Percentiles rank a stretch among this genome's conserved stretches.
These are phyloP conservation scores for Cutaneotrichosporon sp. DNA, from an alignment of 1,284 basidiomycete species.

Conservation along the genomic window DNA sequence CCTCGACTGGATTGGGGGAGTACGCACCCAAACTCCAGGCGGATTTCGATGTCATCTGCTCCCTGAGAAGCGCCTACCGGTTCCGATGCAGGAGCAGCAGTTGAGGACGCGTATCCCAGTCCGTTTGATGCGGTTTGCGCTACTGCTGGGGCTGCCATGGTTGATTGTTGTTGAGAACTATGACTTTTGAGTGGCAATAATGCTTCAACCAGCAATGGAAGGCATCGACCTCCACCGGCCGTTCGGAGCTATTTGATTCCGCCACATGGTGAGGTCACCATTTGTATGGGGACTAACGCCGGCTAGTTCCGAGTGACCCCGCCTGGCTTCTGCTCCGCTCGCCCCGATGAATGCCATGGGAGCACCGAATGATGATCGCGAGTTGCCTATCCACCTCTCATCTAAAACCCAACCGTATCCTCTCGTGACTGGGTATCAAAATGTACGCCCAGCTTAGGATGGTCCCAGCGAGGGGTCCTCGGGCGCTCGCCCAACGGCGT, in stretches of 20 bases:
- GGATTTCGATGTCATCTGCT: constrained; percentile 15
- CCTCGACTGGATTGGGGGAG: not conserved
- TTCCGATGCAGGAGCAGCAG: not conserved
- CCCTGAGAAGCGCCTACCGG: too few relatives aligned
- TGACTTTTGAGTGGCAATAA: too few relatives aligned
- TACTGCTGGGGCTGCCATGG: constrained; percentile 3
- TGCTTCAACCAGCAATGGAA: too few relatives aligned
- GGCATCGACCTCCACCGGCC: constrained; percentile 8
- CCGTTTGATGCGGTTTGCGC: constrained; percentile 20
- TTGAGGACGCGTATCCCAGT: constrained; percentile 23
- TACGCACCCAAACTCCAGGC: constrained; percentile 21
- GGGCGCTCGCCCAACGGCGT: constrained; percentile 31
- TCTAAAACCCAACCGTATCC: not conserved
- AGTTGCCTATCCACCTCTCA: not conserved
- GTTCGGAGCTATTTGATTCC: not conserved
- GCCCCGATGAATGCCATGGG: not conserved
- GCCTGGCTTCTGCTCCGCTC: not conserved
- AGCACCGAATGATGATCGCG: too few relatives aligned
- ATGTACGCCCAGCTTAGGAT: constrained; percentile 37
- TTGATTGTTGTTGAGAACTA: not conserved
- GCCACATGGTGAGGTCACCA: not conserved
- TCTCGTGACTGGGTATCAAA: constrained; percentile 6
- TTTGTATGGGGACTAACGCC: constrained; percentile 2
- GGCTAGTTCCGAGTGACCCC: not conserved
- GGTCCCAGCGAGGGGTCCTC: constrained; percentile 25